Conservation (phyloP, 2,329 filamentous ascomycete species). For the Colletotrichum endophyticum region DNA sequence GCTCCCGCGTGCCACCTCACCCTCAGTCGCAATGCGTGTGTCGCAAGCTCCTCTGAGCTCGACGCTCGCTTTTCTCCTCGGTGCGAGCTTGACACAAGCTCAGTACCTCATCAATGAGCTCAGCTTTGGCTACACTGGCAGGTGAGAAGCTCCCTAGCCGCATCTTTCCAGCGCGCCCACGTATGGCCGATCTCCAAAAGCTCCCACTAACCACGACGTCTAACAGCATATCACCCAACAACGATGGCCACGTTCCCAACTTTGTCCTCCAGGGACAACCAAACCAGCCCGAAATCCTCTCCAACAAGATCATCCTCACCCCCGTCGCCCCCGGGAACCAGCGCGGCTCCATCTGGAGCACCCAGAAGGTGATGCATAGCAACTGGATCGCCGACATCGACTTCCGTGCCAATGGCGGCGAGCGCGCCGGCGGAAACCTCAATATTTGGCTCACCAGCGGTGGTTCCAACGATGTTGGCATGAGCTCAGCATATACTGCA, state of each 20-base stretch:
- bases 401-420: constrained; percentile 86
- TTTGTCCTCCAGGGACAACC: constrained; percentile 64
- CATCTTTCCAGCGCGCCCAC: neutral
- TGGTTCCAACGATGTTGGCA: constrained; percentile 67
- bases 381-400: constrained; percentile 85
- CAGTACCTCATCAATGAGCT: constrained; percentile 74
- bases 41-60: constrained; percentile 26
- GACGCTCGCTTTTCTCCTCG: constrained; percentile 46
- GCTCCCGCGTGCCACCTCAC: neutral
- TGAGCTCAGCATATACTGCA: constrained; percentile 83
- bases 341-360: constrained; percentile 82
- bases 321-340: constrained; percentile 86
- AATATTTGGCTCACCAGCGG: constrained; percentile 90
- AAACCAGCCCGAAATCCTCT: constrained; percentile 68
- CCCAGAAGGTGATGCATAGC: constrained; percentile 63
- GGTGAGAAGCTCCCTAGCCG: constrained; percentile 45
- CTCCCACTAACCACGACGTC: neutral
- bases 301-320: constrained; percentile 91
- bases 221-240: constrained; percentile 19
- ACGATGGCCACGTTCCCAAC: constrained; percentile 47
- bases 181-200: neutral
- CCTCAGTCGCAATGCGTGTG: constrained; percentile 46
- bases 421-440: constrained; percentile 85
- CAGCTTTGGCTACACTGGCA: constrained; percentile 76
- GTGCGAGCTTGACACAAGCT: constrained; percentile 58